phyloP scores from a whole-genome alignment of 2,329 filamentous ascomycete genomes.

The Colletotrichum cordylinicola region DNA sequence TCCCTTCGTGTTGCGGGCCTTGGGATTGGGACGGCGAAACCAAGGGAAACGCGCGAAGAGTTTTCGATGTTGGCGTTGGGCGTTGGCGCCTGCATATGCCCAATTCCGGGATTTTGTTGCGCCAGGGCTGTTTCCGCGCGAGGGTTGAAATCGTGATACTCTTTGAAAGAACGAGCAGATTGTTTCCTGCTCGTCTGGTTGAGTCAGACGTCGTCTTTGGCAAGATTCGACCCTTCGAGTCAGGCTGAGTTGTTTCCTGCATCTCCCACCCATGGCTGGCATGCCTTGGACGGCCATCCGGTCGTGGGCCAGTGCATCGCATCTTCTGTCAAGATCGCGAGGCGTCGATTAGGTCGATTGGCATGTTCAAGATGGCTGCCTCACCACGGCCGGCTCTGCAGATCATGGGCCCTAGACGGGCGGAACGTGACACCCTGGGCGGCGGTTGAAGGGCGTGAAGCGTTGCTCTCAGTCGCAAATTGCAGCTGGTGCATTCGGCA shows the following conservation, averaged over 20 bases:
- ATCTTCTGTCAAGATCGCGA: slow-evolving; percentile 1
- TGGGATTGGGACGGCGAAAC: background rate
- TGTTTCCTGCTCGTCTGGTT: background rate
- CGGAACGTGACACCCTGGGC: slow-evolving; percentile 2
- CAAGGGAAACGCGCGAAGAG: background rate
- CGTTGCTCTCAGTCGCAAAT: background rate
- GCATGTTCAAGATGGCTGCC: background rate
- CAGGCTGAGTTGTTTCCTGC: background rate
- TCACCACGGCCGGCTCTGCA: background rate
- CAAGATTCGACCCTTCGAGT: background rate
- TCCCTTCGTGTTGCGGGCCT: background rate
- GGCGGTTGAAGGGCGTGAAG: background rate
- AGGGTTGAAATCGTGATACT: background rate
- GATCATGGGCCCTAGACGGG: background rate
- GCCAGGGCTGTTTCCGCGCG: background rate
- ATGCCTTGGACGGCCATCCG: background rate
- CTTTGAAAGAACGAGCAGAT: background rate
- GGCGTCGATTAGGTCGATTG: background rate
- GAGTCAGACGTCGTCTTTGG: background rate
- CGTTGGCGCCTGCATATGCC: background rate
- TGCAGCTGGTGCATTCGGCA: background rate
- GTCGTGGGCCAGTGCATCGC: background rate
- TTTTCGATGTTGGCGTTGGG: background rate
- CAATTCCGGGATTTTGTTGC: background rate
- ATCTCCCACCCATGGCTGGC: background rate